Evolutionary conservation across 2,329 filamentous ascomycete genomes (phyloP).

Genomic region (Apiospora marii): DNA sequence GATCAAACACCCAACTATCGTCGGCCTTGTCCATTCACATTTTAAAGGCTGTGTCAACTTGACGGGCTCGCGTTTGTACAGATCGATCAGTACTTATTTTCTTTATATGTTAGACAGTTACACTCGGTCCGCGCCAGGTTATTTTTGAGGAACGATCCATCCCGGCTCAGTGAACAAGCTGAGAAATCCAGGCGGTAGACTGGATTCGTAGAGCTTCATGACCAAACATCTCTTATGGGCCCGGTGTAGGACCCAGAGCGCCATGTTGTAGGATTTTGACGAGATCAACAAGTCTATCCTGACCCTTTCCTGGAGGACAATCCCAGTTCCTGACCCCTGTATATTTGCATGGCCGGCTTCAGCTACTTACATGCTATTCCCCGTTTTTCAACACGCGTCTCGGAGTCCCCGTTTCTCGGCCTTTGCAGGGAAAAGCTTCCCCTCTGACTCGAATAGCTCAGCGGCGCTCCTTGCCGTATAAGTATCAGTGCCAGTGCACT

Average conservation of each 20-base stretch:
- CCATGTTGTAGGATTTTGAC: neutral
- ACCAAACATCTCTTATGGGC: neutral
- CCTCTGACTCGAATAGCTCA: neutral
- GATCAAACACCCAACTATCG: neutral
- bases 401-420: neutral
- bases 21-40: neutral
- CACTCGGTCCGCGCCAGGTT: neutral
- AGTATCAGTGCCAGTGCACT: neutral
- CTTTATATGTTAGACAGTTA: neutral
- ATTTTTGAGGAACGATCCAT: neutral
- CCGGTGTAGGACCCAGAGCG: neutral
- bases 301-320: neutral
- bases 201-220: neutral
- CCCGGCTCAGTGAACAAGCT: neutral
- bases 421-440: neutral
- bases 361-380: neutral
- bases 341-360: constrained; percentile 4
- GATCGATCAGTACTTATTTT: neutral
- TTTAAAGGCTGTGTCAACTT: constrained; percentile 2
- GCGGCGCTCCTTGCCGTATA: neutral
- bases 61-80: neutral
- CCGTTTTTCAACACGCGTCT: neutral
- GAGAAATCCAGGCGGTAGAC: constrained; percentile 2
- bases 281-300: neutral
- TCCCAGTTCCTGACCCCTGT: neutral